These are phyloP conservation scores for Chrysochromulina parva DNA, from an alignment of 78 protist genomes.

Conservation along the genomic window DNA sequence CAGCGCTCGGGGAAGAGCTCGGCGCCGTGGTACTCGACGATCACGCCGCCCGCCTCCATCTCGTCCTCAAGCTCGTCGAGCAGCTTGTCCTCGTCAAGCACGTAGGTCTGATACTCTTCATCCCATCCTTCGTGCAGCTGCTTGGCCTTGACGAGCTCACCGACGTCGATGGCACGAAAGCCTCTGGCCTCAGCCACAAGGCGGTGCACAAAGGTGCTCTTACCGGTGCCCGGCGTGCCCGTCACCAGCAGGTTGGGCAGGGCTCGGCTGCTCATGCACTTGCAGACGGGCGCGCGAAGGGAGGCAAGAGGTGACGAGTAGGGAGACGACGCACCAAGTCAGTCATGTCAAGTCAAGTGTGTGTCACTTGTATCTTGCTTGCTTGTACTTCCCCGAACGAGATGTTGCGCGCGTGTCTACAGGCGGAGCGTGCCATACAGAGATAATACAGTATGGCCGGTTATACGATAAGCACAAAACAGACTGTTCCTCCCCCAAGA, in stretches of 20 bases:
- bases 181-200: not conserved
- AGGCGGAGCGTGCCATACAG: too few relatives aligned
- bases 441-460: too few relatives aligned
- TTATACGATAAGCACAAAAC: too few relatives aligned
- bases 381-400: too few relatives aligned
- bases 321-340: too few relatives aligned
- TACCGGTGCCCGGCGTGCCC: slow-evolving; percentile 64
- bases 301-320: too few relatives aligned
- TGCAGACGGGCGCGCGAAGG: too few relatives aligned
- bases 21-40: slow-evolving; percentile 41
- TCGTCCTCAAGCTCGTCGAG: slow-evolving; percentile 44
- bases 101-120: slow-evolving; percentile 33
- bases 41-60: slow-evolving; percentile 43
- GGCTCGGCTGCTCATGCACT: too few relatives aligned
- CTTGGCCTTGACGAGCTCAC: slow-evolving; percentile 32
- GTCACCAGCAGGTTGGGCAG: slow-evolving; percentile 51
- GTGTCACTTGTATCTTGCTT: too few relatives aligned
- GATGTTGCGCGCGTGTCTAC: too few relatives aligned
- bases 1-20: slow-evolving; percentile 52
- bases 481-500: too few relatives aligned
- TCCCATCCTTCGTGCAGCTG: slow-evolving; percentile 39
- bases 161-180: slow-evolving; percentile 21
- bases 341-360: too few relatives aligned
- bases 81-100: slow-evolving; percentile 36
- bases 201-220: slow-evolving; percentile 33